A percentile compares a stretch with the other conserved stretches of the same genome.
Conservation (phyloP, 2,329 filamentous ascomycete species). For the Trichoderma sp. region DNA sequence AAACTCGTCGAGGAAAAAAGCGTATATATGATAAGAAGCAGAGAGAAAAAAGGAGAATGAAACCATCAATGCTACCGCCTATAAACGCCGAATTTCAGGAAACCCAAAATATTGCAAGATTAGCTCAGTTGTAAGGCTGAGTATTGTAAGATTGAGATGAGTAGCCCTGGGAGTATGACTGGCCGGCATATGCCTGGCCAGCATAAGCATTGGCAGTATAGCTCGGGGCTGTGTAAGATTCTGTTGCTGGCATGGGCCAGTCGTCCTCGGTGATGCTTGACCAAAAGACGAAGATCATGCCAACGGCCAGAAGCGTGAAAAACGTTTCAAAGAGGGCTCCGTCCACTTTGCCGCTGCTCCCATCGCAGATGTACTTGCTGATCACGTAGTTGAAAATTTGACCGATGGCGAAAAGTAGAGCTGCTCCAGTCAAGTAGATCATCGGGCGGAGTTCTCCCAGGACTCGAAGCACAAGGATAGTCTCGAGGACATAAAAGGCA, state of each 20-base stretch:
- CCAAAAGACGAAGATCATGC: conserved; percentile 93
- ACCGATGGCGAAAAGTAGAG: conserved; percentile 82
- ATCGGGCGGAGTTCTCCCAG: conserved; percentile 91
- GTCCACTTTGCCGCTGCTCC: conserved; percentile 83
- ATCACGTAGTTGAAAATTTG: conserved; percentile 97
- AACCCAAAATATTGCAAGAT: conserved; percentile 25
- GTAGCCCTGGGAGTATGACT: conserved; percentile 14
- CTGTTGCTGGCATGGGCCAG: conserved; percentile 70
- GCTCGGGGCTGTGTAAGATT: conserved; percentile 44
- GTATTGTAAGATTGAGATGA: conserved; percentile 25
- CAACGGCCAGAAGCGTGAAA: conserved; percentile 84
- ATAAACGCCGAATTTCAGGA: conserved; percentile 34
- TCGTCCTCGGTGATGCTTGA: conserved; percentile 99
- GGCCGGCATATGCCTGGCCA: conserved; percentile 7
- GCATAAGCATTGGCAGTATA: conserved; percentile 19
- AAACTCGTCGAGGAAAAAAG: conserved; percentile 23
- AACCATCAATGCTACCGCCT: conserved; percentile 32
- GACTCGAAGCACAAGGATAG: conserved; percentile 80
- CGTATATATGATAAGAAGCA: conserved; percentile 16
- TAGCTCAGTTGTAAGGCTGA: conserved; percentile 24
- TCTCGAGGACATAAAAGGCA: conserved; percentile 81
- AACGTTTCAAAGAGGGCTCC: conserved; percentile 90
- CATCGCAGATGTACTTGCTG: conserved; percentile 86
- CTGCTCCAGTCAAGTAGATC: conserved; percentile 78
- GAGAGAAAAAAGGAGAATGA: conserved; percentile 27